Evolutionary conservation across 768 basidiomycete genomes (phyloP).

Genomic region (Tylopilus plumbeoviolaceoides): DNA sequence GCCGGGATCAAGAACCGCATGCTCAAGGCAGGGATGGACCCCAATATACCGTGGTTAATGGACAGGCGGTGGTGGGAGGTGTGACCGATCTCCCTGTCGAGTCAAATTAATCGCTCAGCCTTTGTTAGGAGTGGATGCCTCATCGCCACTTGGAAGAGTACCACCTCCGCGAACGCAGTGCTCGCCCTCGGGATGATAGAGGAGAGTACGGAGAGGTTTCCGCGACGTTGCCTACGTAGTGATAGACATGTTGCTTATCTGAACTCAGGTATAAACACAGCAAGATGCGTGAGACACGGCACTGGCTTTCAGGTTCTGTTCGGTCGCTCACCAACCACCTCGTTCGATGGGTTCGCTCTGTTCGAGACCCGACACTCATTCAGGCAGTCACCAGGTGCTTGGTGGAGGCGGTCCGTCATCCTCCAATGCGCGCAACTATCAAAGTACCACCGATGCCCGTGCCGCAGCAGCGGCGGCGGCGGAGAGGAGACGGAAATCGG

Average conservation of each 20-base stretch:
- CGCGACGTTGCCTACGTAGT: slow-evolving; percentile 24
- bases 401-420: slow-evolving; percentile 33
- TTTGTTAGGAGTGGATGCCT: slow-evolving; percentile 37
- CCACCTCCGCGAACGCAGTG: slow-evolving; percentile 36
- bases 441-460: slow-evolving; percentile 41
- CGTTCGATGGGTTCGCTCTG: slow-evolving; percentile 53
- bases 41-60: slow-evolving; percentile 57
- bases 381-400: slow-evolving; percentile 47
- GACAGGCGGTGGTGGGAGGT: slow-evolving; percentile 86
- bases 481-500: slow-evolving; percentile 54
- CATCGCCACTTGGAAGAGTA: slow-evolving; percentile 53
- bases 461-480: slow-evolving; percentile 60
- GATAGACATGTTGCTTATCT: slow-evolving; percentile 2
- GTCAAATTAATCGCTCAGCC: slow-evolving; percentile 18
- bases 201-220: slow-evolving; percentile 46
- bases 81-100: slow-evolving; percentile 26
- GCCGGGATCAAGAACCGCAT: slow-evolving; percentile 83
- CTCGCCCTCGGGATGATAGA: slow-evolving; percentile 30
- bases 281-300: slow-evolving; percentile 16
- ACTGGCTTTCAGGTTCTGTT: not conserved
- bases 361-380: slow-evolving; percentile 44
- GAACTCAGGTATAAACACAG: slow-evolving; percentile 20
- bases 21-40: slow-evolving; percentile 69
- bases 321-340: not conserved
- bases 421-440: slow-evolving; percentile 15